A percentile compares a stretch with the other conserved stretches of the same genome.
These are phyloP conservation scores for Botryotinia globosa DNA, from an alignment of 2,329 filamentous ascomycete genomes.

Conservation along the genomic window DNA sequence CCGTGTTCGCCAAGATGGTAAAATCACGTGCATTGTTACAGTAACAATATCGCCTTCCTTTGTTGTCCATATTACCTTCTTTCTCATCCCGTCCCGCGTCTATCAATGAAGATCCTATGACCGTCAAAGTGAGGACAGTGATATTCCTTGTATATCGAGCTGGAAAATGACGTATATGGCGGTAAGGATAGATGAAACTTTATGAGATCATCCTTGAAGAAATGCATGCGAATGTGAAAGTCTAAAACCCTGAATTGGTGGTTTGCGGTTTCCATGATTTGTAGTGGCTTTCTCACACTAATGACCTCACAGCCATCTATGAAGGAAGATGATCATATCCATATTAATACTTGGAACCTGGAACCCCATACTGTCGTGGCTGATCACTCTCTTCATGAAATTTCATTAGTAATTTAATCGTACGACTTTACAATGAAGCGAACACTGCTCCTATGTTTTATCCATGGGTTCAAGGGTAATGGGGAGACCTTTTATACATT, in stretches of 20 bases:
- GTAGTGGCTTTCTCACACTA: background rate
- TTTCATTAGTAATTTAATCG: background rate
- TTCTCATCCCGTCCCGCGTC: background rate
- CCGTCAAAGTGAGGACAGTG: background rate
- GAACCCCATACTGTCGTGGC: background rate
- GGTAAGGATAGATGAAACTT: background rate
- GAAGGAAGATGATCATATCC: conserved; percentile 7
- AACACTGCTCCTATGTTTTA: conserved; percentile 68
- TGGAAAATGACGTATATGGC: conserved; percentile 16
- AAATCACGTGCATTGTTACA: background rate
- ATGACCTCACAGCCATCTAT: background rate
- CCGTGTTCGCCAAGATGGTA: background rate
- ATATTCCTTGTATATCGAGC: background rate
- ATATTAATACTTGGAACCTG: background rate
- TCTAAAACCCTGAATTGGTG: conserved; percentile 5
- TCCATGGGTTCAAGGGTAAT: conserved; percentile 70
- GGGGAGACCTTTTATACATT: conserved; percentile 69
- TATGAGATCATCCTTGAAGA: conserved; percentile 8
- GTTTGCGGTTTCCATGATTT: background rate
- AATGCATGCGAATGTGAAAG: conserved; percentile 5
- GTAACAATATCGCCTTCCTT: background rate
- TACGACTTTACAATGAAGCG: conserved; percentile 44
- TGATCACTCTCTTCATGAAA: background rate
- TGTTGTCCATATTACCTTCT: background rate
- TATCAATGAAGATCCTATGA: background rate